Base-by-base conservation (phyloP, 345 rosid species). In the Turritis glabra region DNA sequence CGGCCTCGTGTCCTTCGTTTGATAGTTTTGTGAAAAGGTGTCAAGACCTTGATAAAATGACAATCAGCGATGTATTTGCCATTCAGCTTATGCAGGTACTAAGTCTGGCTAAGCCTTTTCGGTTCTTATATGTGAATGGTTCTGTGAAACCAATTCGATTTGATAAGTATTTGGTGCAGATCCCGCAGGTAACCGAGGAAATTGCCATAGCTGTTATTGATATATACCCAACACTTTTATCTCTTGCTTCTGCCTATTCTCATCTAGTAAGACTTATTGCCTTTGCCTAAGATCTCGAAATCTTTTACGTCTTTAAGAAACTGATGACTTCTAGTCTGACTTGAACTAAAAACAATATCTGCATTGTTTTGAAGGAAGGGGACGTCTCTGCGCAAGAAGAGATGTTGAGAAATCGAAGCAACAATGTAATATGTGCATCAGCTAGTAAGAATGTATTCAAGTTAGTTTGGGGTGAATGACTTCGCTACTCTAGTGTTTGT, bases 81-180 rank as follows among this genome's bases (percentile, higher is more conserved):
- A 83, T 80, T 74, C 96, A 91, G 84, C 95, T 94, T 69, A 91
- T 94, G 98, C 96, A 91, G 97, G 98, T 94, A 84, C 43, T 23
- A 23, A 30, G 7, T 68, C 62, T 53, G 8, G 8, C 37, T 32
- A 69, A 41, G 62, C 33, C 59, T 50, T 27, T 29, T 19, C 1
- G 4, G 26, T 25, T 44, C 3, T 3, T 61, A 19, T 37, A 57
- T 7, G 69, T 2, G 26, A 64, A 11, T 30, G 27, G 30, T 13
- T 29, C 5, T 47, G 29, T 1, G 22, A 18, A 46, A 7, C 51
- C 51, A 46, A 3, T 46, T 46, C 22, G 1, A 46, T 8, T 8
- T 46, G 22, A 18, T 8, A 17, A 46, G 51, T 47, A 18, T 18
- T 7, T 47, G 52, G 11, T 47, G 74, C 88, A 91, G 98, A 88